Base-by-base conservation (phyloP, 2,329 filamentous ascomycete species). In the Diaporthe sp. region DNA sequence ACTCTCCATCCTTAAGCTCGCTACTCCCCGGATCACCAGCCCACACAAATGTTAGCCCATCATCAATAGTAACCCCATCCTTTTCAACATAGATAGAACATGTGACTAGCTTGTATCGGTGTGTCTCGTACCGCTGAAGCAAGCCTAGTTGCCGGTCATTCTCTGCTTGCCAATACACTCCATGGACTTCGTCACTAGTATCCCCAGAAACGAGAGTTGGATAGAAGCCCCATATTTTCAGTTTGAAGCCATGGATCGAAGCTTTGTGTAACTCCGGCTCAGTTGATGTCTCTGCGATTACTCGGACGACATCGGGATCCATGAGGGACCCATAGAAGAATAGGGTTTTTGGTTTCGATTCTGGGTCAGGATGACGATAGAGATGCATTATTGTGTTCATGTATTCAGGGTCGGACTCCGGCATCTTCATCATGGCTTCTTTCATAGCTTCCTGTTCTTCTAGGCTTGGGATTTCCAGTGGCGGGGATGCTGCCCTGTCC, bases 241-340 rank as follows among this genome's bases (percentile, higher is more conserved):
- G 25, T 32, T 17, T 56, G 17, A 58, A 70, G 25, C 66, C 66
- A 25, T 47, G 17, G 37, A 56, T 56, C 19, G 27, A 70, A 25
- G 51, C 66, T 22, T 32, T 47, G n/a, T 70, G 51, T 1, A 58
- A 13, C 37, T 56, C 8, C 10, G 66, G 66, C 6, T 70, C 37
- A 27, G 17, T 4, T 15, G 37, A 35, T 44, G 17, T 56, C 17
- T 44, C 37, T 44, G 51, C 19, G 3, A 70, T 70, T 1, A 35
- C 37, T 19, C 17, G 50, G 50, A 70, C 2, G 8, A 58, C 51
- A n/a, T 47, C 66, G 25, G 66, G 66, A 12, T 70, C 66, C 51
- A 70, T 58, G 7, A 70, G 66, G 25, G 66, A 70, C 3, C 66
- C 66, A 25, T 58, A 70, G 66, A 70, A 70, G 51, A 70, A 70